Base-by-base conservation (phyloP, 495 filamentous ascomycete genomes). In the Rusavskia elegans region DNA sequence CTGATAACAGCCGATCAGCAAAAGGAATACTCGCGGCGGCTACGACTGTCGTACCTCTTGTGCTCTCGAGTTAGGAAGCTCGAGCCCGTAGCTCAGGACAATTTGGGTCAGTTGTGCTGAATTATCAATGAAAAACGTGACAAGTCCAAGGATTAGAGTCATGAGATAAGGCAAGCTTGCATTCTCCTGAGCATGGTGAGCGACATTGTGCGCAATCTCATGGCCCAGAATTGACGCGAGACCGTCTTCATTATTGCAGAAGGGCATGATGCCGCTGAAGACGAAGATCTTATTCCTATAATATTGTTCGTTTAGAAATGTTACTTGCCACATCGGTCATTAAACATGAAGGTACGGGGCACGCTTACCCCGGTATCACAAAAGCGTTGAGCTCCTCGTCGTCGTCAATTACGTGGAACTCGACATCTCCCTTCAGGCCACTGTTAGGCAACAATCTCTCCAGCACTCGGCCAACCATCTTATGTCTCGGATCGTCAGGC, bases 121-220 rank as follows among this genome's bases (percentile, higher is more conserved):
- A 57, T 76, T 56, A 54, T 76, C 75, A 14, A 81, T 65, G 1
- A 73, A 63, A 48, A 77, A 54, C 0, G 73, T 58, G 17, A 84
- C 64, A 3, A 68, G 19, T n/a, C 75, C 70, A 1, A 79, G 63
- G 13, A 81, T 54, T 1, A 75, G 71, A 5, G 79, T 62, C 7
- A 79, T 64, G 21, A 83, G 62, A n/a, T 83, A 65, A 17, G 68
- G 68, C 50, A 77, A 71, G 51, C 77, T 84, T 74, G 93, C 75
- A 10, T 80, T 69, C 66, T 97, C 90, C 2, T 75, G 85, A 0
- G 77, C 67, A 58, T 97, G 90, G 37, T 80, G 80, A 1, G 89
- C 89, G 1, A 95, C 69, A 37, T 86, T 85, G 61, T 97, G 90
- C n/a, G 87, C 86, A 53, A 97, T 94, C 68, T 96, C 90, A 63